phyloP scores from a whole-genome alignment of 2,329 filamentous ascomycete species.

The Colletotrichum sp. region DNA sequence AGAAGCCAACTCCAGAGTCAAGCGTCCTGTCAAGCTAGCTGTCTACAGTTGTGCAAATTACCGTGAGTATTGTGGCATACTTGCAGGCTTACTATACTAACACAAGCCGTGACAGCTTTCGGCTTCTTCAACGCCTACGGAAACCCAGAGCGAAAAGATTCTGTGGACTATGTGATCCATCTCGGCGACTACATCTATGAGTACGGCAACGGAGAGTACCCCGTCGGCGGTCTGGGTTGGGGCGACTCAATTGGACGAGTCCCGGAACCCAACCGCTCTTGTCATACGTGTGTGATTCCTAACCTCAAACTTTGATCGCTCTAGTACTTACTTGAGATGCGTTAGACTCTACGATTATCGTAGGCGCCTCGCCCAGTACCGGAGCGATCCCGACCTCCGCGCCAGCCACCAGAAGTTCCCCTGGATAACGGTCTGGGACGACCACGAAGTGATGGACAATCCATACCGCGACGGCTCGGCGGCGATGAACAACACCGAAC shows the following conservation, averaged over 20 bases:
- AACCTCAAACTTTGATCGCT: slow-evolving; percentile 23
- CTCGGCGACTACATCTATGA: slow-evolving; percentile 73
- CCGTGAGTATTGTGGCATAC: slow-evolving; percentile 40
- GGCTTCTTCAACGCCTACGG: slow-evolving; percentile 67
- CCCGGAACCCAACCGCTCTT: slow-evolving; percentile 55
- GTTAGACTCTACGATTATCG: slow-evolving; percentile 46
- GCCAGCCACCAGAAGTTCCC: slow-evolving; percentile 45
- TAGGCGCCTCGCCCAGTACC: slow-evolving; percentile 43
- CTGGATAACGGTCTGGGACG: slow-evolving; percentile 53
- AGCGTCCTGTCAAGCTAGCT: slow-evolving; percentile 61
- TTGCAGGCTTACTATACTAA: rapidly evolving
- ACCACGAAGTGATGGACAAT: slow-evolving; percentile 64
- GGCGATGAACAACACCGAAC: slow-evolving; percentile 68
- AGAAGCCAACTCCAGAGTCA: slow-evolving; percentile 56
- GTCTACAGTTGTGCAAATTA: slow-evolving; percentile 77
- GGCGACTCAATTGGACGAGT: slow-evolving; percentile 56
- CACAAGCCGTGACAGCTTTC: neutral
- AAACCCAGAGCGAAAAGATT: slow-evolving; percentile 63
- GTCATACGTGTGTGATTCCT: slow-evolving; percentile 39
- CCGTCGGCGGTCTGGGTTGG: slow-evolving; percentile 42
- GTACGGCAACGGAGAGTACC: slow-evolving; percentile 43
- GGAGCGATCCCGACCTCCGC: slow-evolving; percentile 45
- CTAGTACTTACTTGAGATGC: rapidly evolving
- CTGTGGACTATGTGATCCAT: slow-evolving; percentile 65
- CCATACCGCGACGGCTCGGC: slow-evolving; percentile 67